phyloP scores from a whole-genome alignment of 148 eudicot species.

The Chenopodium formosanum region DNA sequence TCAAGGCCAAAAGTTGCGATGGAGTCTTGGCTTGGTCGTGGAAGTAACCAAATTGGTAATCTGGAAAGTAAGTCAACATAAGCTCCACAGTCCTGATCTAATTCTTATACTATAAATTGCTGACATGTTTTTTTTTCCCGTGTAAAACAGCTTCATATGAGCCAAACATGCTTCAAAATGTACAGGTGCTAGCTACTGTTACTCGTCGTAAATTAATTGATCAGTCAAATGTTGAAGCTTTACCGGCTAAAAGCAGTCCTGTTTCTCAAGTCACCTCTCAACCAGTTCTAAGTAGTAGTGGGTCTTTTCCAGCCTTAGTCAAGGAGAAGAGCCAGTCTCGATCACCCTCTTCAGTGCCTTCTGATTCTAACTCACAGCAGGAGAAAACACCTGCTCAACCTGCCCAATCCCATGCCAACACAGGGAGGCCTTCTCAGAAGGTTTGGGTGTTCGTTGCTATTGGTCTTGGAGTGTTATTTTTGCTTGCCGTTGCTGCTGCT shows the following conservation, averaged over 20 bases:
- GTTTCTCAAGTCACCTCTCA: slow-evolving; percentile 25
- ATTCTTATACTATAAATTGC: background rate
- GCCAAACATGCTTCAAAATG: slow-evolving; percentile 27
- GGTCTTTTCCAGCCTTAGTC: slow-evolving; percentile 71
- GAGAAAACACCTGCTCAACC: slow-evolving; percentile 18
- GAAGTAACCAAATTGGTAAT: slow-evolving; percentile 31
- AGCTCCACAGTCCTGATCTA: background rate
- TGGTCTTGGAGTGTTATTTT: slow-evolving; percentile 36
- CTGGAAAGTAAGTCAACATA: slow-evolving; percentile 46
- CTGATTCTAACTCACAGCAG: slow-evolving; percentile 28
- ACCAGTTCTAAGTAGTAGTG: slow-evolving; percentile 70
- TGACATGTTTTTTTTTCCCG: slow-evolving; percentile 1
- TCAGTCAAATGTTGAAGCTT: slow-evolving; percentile 69
- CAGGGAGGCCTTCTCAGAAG: slow-evolving; percentile 33
- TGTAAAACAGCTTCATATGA: slow-evolving; percentile 39
- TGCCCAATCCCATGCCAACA: slow-evolving; percentile 15
- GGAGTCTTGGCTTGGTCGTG: slow-evolving; percentile 24
- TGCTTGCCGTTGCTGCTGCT: slow-evolving; percentile 37
- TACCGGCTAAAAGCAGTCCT: slow-evolving; percentile 35
- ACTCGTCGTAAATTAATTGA: slow-evolving; percentile 60
- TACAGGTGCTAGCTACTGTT: slow-evolving; percentile 24
- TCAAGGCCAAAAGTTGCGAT: slow-evolving; percentile 47
- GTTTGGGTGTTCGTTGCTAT: slow-evolving; percentile 54
- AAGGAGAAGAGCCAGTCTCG: slow-evolving; percentile 29
- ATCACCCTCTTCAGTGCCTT: slow-evolving; percentile 21